These are phyloP conservation scores for Hordeum pubiflorum DNA, from an alignment of 202 grass and related monocot species.

Conservation along the genomic window DNA sequence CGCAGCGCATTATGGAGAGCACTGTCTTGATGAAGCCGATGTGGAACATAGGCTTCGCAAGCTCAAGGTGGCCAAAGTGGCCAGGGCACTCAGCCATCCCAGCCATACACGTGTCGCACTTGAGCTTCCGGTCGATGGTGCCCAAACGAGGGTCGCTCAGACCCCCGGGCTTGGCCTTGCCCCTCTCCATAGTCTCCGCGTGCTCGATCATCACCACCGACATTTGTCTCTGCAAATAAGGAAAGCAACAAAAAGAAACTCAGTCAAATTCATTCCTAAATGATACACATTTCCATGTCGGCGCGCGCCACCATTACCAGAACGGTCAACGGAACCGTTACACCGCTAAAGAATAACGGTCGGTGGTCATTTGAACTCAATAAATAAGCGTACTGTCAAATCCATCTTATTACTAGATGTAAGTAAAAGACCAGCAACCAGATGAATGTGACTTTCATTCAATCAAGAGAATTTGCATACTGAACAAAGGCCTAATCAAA, in stretches of 20 bases:
- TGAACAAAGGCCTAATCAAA: too few relatives aligned
- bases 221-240: slow-evolving; percentile 86
- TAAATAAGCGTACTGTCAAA: too few relatives aligned
- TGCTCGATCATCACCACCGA: slow-evolving; percentile 76
- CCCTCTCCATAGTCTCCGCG: slow-evolving; percentile 82
- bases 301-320: not conserved
- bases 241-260: not conserved
- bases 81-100: slow-evolving; percentile 80
- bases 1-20: slow-evolving; percentile 81
- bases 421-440: too few relatives aligned
- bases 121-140: slow-evolving; percentile 75
- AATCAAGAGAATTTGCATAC: too few relatives aligned
- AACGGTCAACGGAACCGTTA: not conserved
- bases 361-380: too few relatives aligned
- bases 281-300: not conserved
- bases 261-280: not conserved
- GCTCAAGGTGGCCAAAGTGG: slow-evolving; percentile 90
- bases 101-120: slow-evolving; percentile 87
- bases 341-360: not conserved
- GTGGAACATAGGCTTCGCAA: slow-evolving; percentile 76
- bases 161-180: slow-evolving; percentile 68
- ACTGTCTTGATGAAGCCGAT: slow-evolving; percentile 81
- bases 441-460: too few relatives aligned
- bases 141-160: slow-evolving; percentile 83
- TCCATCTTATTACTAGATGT: too few relatives aligned